Conservation (phyloP, 2,329 filamentous ascomycete species). For the Coleophoma cylindrospora region DNA sequence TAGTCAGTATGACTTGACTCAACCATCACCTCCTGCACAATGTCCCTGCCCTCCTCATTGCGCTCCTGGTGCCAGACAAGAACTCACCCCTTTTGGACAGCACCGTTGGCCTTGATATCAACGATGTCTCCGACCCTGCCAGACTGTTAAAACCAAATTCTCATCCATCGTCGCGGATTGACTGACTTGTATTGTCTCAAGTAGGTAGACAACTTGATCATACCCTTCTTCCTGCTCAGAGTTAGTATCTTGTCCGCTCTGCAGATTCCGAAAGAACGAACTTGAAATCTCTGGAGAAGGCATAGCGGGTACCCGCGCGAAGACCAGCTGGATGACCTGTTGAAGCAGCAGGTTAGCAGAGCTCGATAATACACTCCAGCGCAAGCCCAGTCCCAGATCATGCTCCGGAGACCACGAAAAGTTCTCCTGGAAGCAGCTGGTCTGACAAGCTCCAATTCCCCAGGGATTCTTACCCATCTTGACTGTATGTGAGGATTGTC, state of each 20-base stretch:
- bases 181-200: slow-evolving; percentile 83
- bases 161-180: slow-evolving; percentile 5
- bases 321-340: slow-evolving; percentile 89
- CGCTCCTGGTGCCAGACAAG: slow-evolving; percentile 15
- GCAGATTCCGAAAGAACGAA: too few species aligned
- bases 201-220: slow-evolving; percentile 92
- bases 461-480: slow-evolving; percentile 31
- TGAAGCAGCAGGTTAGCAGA: slow-evolving; percentile 6
- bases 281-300: slow-evolving; percentile 83
- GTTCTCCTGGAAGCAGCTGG: too few species aligned
- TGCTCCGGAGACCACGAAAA: too few species aligned
- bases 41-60: background rate
- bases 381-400: too few species aligned
- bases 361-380: too few species aligned
- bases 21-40: background rate
- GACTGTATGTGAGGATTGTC: slow-evolving; percentile 11
- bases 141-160: slow-evolving; percentile 36
- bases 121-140: slow-evolving; percentile 93
- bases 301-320: slow-evolving; percentile 82
- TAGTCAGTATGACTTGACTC: slow-evolving; percentile 8
- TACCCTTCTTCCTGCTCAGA: slow-evolving; percentile 73
- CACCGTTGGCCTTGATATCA: slow-evolving; percentile 98
- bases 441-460: too few species aligned
- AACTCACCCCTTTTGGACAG: slow-evolving; percentile 91
- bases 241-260: too few species aligned